These are phyloP conservation scores for Podila epigama DNA, from an alignment of 192 early-diverging fungal genomes.

Conservation along the genomic window DNA sequence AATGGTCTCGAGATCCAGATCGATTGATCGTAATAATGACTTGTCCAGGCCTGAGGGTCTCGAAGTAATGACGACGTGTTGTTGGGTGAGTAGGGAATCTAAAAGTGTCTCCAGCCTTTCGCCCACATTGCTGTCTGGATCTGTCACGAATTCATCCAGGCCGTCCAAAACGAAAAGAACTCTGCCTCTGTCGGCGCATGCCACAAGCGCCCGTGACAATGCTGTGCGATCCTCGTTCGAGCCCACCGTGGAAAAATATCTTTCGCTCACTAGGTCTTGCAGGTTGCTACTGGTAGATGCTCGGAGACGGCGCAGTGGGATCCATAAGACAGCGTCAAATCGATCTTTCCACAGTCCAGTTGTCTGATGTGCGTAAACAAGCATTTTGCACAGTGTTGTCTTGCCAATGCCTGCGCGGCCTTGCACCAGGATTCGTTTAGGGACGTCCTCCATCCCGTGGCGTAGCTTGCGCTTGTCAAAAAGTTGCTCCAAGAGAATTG, in stretches of 20 bases:
- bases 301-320: constrained; percentile 19
- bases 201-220: neutral
- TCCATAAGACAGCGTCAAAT: constrained; percentile 14
- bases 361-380: constrained; percentile 7
- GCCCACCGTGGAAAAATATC: neutral
- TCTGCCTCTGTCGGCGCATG: neutral
- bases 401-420: constrained; percentile 31
- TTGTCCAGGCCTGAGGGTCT: constrained; percentile 8
- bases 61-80: constrained; percentile 14
- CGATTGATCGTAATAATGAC: neutral
- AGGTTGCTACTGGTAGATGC: neutral
- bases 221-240: neutral
- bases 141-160: constrained; percentile 7
- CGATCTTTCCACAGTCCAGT: constrained; percentile 4
- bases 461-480: constrained; percentile 15
- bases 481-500: constrained; percentile 5
- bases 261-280: constrained; percentile 6
- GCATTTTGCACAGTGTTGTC: constrained; percentile 25
- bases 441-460: neutral
- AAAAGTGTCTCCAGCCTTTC: no score
- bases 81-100: neutral
- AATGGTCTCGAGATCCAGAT: constrained; percentile 14
- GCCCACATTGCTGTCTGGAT: neutral
- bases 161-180: constrained; percentile 24
- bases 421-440: constrained; percentile 17